Percentiles rank a stretch among this genome's conserved stretches.
Evolutionary conservation across 2,329 filamentous ascomycete genomes (phyloP).

Genomic region (Fusarium compactum): DNA sequence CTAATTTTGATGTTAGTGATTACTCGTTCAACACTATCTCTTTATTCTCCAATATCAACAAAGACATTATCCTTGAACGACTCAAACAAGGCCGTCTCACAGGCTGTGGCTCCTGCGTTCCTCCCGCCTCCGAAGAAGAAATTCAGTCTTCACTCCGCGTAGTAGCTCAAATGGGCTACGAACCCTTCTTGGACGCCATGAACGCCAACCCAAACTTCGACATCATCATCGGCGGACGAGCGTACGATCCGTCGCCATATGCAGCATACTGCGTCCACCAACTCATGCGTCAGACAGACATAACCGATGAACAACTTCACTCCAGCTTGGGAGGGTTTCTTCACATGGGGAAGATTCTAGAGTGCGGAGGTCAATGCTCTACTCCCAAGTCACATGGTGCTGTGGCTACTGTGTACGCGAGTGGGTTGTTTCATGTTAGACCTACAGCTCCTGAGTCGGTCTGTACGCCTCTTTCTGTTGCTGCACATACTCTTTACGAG

Average conservation of each 20-base stretch:
- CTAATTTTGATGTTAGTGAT: constrained; percentile 1
- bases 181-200: constrained; percentile 60
- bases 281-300: constrained; percentile 13
- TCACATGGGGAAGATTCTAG: constrained; percentile 68
- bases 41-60: constrained; percentile 56
- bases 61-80: constrained; percentile 48
- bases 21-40: constrained; percentile 51
- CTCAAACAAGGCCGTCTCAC: constrained; percentile 48
- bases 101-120: constrained; percentile 57
- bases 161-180: constrained; percentile 61
- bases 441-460: constrained; percentile 54
- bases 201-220: constrained; percentile 56
- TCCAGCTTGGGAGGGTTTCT: constrained; percentile 52
- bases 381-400: constrained; percentile 60
- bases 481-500: constrained; percentile 67
- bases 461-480: constrained; percentile 63
- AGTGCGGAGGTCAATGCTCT: constrained; percentile 63
- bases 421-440: constrained; percentile 60
- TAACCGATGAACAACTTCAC: neutral
- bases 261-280: constrained; percentile 49
- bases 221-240: constrained; percentile 61
- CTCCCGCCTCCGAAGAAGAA: constrained; percentile 52
- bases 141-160: constrained; percentile 54
- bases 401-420: constrained; percentile 54
- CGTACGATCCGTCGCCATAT: constrained; percentile 57